Evolutionary conservation across 352 stramenopile species (phyloP), one percentile per base, ranked within the genome.

Genomic region (Pythium pyrilobum): DNA sequence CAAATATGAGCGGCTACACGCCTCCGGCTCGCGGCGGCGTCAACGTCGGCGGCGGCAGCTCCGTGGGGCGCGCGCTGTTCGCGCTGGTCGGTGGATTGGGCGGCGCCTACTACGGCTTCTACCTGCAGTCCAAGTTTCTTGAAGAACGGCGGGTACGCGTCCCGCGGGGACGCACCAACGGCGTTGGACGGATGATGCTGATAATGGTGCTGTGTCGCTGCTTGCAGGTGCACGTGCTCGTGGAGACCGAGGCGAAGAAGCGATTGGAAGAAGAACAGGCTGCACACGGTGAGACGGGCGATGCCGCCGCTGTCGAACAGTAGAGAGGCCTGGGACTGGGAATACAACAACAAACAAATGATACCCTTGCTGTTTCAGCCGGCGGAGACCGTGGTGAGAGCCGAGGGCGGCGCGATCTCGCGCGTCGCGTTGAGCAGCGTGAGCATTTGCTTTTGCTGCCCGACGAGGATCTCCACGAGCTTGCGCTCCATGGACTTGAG

Each of bases 381-480:
- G 21, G 48, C 54, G 2, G 39, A 10, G 23, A 45, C 31, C 8
- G 31, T 11, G 2, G 50, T 36, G 41, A 46, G 62, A 51, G 27
- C 68, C 7, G 45, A 4, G 29, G 60, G 60, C 16, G 60, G 25
- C 0, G 62, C 18, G 15, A 80, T 33, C 39, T 86, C 72, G 10
- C 70, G 66, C 15, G 72, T 65, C n/a, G 54, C 60, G 5, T 74
- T 74, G 5, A 92, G 64, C 29, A 78, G 40, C 20, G 52, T 23
- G 13, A 91, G 58, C 73, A 93, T 69, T 50, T 88, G 74, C 47
- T 90, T 93, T 38, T 93, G 82, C 66, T 93, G 82, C 15, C 88
- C 76, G 20, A 93, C 81, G 20, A 93, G 64, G 37, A 93, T 89
- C 65, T 91, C 77, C 2, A 93, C 82, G 15, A 93, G 64, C 52